Conservation (phyloP, 2,329 filamentous ascomycete genomes). For the Tolypocladium guangdongense region DNA sequence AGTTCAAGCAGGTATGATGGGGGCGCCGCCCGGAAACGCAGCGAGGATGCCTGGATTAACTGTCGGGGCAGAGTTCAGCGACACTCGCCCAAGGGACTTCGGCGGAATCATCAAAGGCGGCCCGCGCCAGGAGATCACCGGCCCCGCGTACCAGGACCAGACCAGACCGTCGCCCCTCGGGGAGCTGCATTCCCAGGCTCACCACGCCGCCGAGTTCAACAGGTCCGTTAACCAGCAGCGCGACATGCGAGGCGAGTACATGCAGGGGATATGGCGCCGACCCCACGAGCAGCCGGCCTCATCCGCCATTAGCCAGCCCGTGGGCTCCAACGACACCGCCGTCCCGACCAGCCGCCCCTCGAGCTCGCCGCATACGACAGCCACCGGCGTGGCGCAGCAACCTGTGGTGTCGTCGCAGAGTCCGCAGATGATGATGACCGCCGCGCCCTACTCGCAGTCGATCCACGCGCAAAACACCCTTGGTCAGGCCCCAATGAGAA, state of each 20-base stretch:
- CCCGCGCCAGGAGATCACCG: slow-evolving; percentile 80
- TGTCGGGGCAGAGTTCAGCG: slow-evolving; percentile 64
- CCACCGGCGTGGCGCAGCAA: slow-evolving; percentile 44
- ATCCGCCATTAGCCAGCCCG: slow-evolving; percentile 35
- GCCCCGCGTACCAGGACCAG: slow-evolving; percentile 78
- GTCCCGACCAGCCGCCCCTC: slow-evolving; percentile 40
- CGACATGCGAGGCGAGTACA: slow-evolving; percentile 65
- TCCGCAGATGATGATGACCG: slow-evolving; percentile 56
- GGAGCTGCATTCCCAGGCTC: slow-evolving; percentile 77
- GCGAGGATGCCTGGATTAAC: slow-evolving; percentile 78
- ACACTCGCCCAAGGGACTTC: slow-evolving; percentile 70
- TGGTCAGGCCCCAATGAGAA: slow-evolving; percentile 60
- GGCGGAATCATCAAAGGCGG: slow-evolving; percentile 66
- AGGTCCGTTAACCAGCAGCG: slow-evolving; percentile 73
- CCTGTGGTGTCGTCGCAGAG: slow-evolving; percentile 50
- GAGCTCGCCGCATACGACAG: slow-evolving; percentile 47
- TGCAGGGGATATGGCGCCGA: slow-evolving; percentile 72
- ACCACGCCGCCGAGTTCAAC: slow-evolving; percentile 85
- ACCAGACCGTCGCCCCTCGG: slow-evolving; percentile 63
- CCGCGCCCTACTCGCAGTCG: slow-evolving; percentile 57
- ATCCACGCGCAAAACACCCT: slow-evolving; percentile 61
- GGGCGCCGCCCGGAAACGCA: slow-evolving; percentile 49
- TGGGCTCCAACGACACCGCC: slow-evolving; percentile 30
- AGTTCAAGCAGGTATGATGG: slow-evolving; percentile 62
- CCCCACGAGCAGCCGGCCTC: slow-evolving; percentile 64